Evolutionary conservation across 352 stramenopile genomes (phyloP), one percentile per base, ranked within the genome.

Genomic region (Phytophthora cryptogea): DNA sequence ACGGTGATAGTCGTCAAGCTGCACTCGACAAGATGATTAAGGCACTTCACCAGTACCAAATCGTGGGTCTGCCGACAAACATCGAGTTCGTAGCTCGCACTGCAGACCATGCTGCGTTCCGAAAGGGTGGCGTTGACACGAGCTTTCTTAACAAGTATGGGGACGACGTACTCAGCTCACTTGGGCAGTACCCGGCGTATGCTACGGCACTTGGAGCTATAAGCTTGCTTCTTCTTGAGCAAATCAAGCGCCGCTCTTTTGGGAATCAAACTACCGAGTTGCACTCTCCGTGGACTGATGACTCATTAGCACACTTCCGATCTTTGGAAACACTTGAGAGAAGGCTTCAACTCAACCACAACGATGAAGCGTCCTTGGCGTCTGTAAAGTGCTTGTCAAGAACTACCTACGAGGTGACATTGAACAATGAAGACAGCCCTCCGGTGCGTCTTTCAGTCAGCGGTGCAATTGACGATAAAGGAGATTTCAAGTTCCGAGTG

Each of bases 61-160:
- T 93, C 51, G 92, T 96, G 23, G 95, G 94, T 13, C 69, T 99
- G 42, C 86, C 92, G 4, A 98, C 90, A 44, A 98, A 98, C 67
- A 95, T 98, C 53, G 88, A 97, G 62, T 98, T 98, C 68, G 81
- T 98, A 23, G 85, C 92, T 53, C 80, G 91, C 33, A 97, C 90
- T 49, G 89, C 87, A 2, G 56, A 84, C 32, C 93, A 98, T 68
- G 62, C 78, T 20, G 84, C 86, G 45, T 99, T 98, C 70, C 76
- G 78, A 35, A 74, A 94, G 41, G 95, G 92, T 46, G 87, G 79
- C 20, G 82, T 98, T 35, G 92, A 97, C 66, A 98, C 95, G 51
- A 95, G 88, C 70, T 98, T 98, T 67, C 80, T 98, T 45, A 86
- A 88, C 71, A 89, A 97, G 76, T 88, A 95, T 72, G 84, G 80